These are phyloP conservation scores for Ceratocystis huliohia DNA, from an alignment of 2,329 filamentous ascomycete genomes.

Conservation along the genomic window DNA sequence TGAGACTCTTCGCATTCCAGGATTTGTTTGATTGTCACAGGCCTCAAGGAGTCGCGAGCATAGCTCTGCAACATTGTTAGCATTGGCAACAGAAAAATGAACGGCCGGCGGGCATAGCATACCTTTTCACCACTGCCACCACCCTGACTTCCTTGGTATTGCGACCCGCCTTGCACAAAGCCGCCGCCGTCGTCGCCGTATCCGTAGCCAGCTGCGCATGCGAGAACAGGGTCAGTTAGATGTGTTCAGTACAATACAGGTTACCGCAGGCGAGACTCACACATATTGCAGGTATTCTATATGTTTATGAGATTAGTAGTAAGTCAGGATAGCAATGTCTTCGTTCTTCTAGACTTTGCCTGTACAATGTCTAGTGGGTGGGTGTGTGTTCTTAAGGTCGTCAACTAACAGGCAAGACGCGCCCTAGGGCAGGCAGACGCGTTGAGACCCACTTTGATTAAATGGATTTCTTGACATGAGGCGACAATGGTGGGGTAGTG, in stretches of 20 bases:
- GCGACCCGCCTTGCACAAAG: slow-evolving; percentile 48
- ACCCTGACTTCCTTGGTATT: slow-evolving; percentile 41
- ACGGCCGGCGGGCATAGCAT: slow-evolving; percentile 16
- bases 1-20: slow-evolving; percentile 68
- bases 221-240: not conserved
- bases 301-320: not conserved
- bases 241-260: not conserved
- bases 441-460: slow-evolving; percentile 2
- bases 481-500: not conserved
- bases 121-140: slow-evolving; percentile 36
- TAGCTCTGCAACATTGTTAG: slow-evolving; percentile 36
- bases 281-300: slow-evolving; percentile 2
- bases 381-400: not conserved
- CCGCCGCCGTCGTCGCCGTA: slow-evolving; percentile 50
- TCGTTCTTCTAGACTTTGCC: not conserved
- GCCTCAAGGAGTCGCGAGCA: slow-evolving; percentile 74
- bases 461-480: not conserved
- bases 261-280: not conserved
- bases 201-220: slow-evolving; percentile 25
- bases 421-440: slow-evolving; percentile 2
- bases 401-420: not conserved
- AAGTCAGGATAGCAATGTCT: not conserved
- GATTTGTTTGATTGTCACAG: slow-evolving; percentile 91
- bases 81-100: not conserved
- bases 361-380: not conserved